Evolutionary conservation across 331 rosid species (phyloP), one percentile per base, ranked within the genome.

Genomic region (Pyrus hybrid): DNA sequence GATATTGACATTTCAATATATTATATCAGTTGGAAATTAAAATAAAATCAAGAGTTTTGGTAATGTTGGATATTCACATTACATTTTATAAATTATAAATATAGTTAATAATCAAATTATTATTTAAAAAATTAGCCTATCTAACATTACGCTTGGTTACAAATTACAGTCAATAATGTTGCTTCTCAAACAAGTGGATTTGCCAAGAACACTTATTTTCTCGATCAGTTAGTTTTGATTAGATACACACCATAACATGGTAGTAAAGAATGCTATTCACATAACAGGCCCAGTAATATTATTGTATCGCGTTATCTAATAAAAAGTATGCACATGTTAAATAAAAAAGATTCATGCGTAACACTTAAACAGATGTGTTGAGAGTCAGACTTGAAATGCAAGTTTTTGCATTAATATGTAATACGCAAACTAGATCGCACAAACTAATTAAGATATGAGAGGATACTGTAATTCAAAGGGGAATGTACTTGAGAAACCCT

Each of bases 321-420:
- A 17, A 49, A 7, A 16, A 17, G 3, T 49, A 16, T 1, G 0
- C 9, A 17, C 0, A 0, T 16, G 18, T 49, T 4, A 49, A 17
- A 3, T 49, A 6, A 2, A 16, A 49, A 16, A 49, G 3, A 16
- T 49, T 49, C 0, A 47, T 8, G 0, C 54, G 0, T 11, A 0
- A 0, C 20, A 47, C 1, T 0, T 47, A 0, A 47, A 13, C 1
- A 47, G 7, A 2, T 3, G 0, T 5, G 0, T 0, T 47, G 0
- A 1, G 0, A 14, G 5, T 47, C 0, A 47, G 0, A 47, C 20
- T 47, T 47, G 54, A 47, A 47, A 16, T 47, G 54, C 8, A 0
- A 47, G 20, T 47, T 1, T 47, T 47, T 0, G 1, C 0, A 47
- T 5, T 41, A 43, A 5, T 5, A 16, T 16, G 20, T 0, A 49